These are phyloP conservation scores for Fraxinus americana DNA, from an alignment of 257 asterid genomes.

Conservation along the genomic window DNA sequence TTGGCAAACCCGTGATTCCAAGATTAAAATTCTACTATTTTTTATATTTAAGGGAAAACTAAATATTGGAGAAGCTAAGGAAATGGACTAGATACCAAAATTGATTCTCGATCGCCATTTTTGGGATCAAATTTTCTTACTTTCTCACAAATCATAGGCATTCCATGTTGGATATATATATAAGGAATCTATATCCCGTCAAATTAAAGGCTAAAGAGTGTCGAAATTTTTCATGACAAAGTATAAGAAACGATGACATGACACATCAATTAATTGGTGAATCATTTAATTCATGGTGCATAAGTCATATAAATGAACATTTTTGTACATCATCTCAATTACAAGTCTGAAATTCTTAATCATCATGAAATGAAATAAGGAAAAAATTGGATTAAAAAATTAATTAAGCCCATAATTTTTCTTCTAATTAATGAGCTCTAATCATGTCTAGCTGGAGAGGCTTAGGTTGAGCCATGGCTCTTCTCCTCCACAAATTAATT, in stretches of 20 bases:
- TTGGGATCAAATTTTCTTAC: background rate
- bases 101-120: background rate
- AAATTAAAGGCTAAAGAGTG: background rate
- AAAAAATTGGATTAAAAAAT: background rate
- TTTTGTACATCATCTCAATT: background rate
- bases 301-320: background rate
- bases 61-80: background rate
- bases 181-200: background rate
- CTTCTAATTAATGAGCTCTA: background rate
- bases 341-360: background rate
- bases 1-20: background rate
- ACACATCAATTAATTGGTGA: no score
- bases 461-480: constrained; percentile 52
- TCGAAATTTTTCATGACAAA: background rate
- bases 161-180: background rate
- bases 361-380: background rate
- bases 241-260: no score
- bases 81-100: background rate
- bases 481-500: constrained; percentile 58
- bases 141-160: background rate
- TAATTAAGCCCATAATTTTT: background rate
- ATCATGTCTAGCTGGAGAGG: constrained; percentile 33
- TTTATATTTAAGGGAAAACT: no score
- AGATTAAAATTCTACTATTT: background rate
- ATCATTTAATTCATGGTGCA: no score